Evolutionary conservation across 148 eudicot genomes (phyloP).

Genomic region (Euryodendron excelsum): DNA sequence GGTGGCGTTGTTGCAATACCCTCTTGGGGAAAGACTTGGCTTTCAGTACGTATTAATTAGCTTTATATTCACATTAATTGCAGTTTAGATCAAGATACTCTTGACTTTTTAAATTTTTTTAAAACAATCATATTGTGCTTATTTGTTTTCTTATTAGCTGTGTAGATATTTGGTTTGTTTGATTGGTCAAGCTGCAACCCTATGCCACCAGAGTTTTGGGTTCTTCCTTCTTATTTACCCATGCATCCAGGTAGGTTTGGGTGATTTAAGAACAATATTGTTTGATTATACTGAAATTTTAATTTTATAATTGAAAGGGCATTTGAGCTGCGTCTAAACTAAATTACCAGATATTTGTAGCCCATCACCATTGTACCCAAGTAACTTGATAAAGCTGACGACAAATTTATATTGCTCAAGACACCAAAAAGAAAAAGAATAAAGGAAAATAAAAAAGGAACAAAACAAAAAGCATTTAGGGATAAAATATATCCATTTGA

Average conservation of each 20-base stretch:
- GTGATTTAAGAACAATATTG: not conserved
- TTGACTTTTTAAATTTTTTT: not conserved
- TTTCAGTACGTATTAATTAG: not conserved
- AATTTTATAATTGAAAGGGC: not conserved
- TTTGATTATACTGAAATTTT: not conserved
- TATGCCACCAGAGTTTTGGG: constrained; percentile 44
- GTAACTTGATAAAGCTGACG: too few species aligned
- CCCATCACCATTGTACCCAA: too few species aligned
- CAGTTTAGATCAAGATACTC: not conserved
- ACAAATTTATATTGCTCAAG: too few species aligned
- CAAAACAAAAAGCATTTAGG: too few species aligned
- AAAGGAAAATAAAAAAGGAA: too few species aligned
- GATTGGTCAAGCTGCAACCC: constrained; percentile 49
- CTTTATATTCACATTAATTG: not conserved
- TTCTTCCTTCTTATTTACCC: constrained; percentile 36
- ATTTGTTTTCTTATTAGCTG: not conserved
- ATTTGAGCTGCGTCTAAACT: too few species aligned
- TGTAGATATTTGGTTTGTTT: constrained; percentile 38
- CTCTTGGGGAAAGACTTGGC: constrained; percentile 30
- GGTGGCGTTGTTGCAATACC: constrained; percentile 20
- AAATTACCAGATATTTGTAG: too few species aligned
- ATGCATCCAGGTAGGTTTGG: constrained; percentile 34
- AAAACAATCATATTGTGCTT: not conserved
- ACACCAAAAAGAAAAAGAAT: too few species aligned
- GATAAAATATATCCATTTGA: too few species aligned